phyloP scores from a whole-genome alignment of 2,329 filamentous ascomycete genomes.

The Nemania diffusa region DNA sequence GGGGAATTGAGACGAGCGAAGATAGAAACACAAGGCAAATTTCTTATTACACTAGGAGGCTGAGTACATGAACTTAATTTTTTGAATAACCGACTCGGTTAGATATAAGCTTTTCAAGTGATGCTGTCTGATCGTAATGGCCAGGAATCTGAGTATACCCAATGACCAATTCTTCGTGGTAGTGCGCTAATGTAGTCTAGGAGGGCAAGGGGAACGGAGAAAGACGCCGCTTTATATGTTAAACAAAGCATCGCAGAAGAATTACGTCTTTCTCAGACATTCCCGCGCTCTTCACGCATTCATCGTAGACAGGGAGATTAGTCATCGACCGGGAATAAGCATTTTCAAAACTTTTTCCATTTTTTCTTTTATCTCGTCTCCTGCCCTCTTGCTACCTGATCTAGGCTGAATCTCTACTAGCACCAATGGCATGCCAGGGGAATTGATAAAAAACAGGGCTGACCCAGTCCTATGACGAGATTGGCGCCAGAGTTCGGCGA shows the following conservation, averaged over 20 bases:
- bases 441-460: constrained; percentile 19
- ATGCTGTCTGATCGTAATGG: not conserved
- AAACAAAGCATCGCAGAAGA: constrained; percentile 6
- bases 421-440: constrained; percentile 6
- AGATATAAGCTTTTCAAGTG: constrained; percentile 15
- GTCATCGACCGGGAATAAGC: constrained; percentile 32
- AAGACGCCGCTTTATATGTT: constrained; percentile 9
- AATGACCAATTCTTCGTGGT: not conserved
- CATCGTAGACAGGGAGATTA: not conserved
- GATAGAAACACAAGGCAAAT: not conserved
- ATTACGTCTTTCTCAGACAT: not conserved
- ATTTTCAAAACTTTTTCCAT: not conserved
- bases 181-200: not conserved
- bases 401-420: constrained; percentile 28
- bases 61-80: constrained; percentile 23
- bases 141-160: constrained; percentile 1
- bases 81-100: not conserved
- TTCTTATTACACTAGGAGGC: constrained; percentile 22
- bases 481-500: constrained; percentile 12
- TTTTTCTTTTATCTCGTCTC: not conserved
- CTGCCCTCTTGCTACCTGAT: constrained; percentile 1
- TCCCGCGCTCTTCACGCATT: not conserved
- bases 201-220: not conserved
- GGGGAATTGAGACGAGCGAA: not conserved
- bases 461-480: constrained; percentile 16